Conservation (phyloP, 805 yeast genomes). For the Candida endomychidarum region DNA sequence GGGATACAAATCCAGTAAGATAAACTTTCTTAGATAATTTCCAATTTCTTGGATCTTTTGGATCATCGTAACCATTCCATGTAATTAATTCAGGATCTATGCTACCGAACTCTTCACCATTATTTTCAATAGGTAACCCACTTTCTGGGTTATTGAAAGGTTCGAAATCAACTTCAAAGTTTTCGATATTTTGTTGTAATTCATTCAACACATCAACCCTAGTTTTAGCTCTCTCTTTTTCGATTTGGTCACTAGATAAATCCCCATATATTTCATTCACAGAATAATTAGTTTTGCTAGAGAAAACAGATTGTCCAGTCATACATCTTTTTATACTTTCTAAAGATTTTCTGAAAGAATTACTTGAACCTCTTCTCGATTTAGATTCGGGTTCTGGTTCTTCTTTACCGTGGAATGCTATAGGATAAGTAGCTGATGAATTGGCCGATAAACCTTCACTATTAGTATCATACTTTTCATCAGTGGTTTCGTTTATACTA, state of each 20-base stretch:
- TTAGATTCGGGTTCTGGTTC: neutral
- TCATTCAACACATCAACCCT: conserved; percentile 30
- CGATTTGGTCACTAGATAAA: conserved; percentile 29
- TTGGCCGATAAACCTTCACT: conserved; percentile 7
- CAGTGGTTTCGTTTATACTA: conserved; percentile 1
- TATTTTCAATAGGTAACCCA: conserved; percentile 29
- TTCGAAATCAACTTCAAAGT: conserved; percentile 16
- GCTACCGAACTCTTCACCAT: conserved; percentile 42
- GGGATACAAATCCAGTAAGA: conserved; percentile 47
- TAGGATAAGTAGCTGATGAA: conserved; percentile 8
- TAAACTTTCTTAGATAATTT: conserved; percentile 36
- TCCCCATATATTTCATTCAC: conserved; percentile 35
- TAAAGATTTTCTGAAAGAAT: conserved; percentile 18
- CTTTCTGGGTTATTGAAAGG: conserved; percentile 21
- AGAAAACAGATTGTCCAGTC: conserved; percentile 14
- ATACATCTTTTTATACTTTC: conserved; percentile 20
- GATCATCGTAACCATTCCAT: conserved; percentile 65
- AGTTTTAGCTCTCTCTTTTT: conserved; percentile 30
- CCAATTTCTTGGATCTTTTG: conserved; percentile 68
- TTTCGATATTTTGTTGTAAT: conserved; percentile 20
- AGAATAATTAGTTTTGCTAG: conserved; percentile 17
- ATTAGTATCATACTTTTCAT: conserved; percentile 1
- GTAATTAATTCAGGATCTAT: conserved; percentile 68
- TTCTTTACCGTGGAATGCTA: conserved; percentile 14
- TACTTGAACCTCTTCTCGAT: conserved; percentile 18